These are phyloP conservation scores for Begonia loranthoides DNA, from an alignment of 306 rosid species.

Conservation along the genomic window DNA sequence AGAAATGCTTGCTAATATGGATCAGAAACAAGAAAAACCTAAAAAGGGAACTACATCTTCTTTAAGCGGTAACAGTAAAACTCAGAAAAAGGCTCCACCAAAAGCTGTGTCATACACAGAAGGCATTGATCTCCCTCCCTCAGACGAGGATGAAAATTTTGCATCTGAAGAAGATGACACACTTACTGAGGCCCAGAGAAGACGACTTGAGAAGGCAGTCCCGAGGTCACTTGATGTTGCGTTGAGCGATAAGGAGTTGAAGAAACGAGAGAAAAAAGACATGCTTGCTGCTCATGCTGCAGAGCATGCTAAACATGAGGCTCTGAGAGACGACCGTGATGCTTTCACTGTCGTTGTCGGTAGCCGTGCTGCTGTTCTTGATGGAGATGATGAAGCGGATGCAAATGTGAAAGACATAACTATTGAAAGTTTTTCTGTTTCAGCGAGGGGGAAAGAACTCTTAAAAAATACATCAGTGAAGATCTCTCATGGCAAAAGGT, in stretches of 20 bases:
- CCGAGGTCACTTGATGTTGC: constrained; percentile 16
- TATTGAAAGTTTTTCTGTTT: no score
- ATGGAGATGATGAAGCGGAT: no score
- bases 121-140: no score
- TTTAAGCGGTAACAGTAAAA: constrained; percentile 2
- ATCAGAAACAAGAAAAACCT: constrained; percentile 25
- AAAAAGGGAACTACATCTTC: constrained; percentile 19
- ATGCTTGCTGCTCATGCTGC: constrained; percentile 28
- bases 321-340: no score
- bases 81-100: constrained; percentile 2
- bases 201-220: no score
- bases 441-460: constrained; percentile 4
- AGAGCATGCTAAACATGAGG: constrained; percentile 21
- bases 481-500: constrained; percentile 39
- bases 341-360: no score
- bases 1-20: constrained; percentile 19
- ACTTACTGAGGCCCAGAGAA: no score
- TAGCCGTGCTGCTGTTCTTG: no score
- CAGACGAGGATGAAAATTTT: no score
- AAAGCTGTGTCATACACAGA: no score
- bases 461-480: constrained; percentile 59
- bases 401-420: no score
- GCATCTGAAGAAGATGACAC: no score
- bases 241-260: constrained; percentile 38
- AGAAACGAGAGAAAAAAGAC: constrained; percentile 39